These are phyloP conservation scores for Auriscalpium orientale DNA, from an alignment of 768 basidiomycete genomes.

Conservation along the genomic window DNA sequence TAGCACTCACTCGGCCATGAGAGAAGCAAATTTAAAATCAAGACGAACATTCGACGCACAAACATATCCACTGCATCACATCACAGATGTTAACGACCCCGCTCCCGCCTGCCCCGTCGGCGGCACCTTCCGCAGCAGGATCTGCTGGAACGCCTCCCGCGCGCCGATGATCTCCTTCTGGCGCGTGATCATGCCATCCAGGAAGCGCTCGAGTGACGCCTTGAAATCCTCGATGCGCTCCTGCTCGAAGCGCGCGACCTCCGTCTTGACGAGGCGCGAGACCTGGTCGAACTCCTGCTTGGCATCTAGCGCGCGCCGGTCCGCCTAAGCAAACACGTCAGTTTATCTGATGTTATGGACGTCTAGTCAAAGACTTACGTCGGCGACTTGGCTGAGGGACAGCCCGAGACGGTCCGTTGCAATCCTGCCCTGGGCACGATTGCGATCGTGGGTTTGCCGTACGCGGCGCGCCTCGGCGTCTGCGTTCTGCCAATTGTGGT, in stretches of 20 bases:
- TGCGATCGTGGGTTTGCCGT: constrained; percentile 74
- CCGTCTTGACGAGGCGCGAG: constrained; percentile 81
- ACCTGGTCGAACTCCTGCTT: constrained; percentile 87
- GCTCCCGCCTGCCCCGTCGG: not conserved
- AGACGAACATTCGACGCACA: too few relatives aligned
- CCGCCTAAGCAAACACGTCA: constrained; percentile 46
- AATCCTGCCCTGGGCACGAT: constrained; percentile 67
- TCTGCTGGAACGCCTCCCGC: constrained; percentile 13
- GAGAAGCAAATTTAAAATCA: too few relatives aligned
- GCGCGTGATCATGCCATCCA: constrained; percentile 78
- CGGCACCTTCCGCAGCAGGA: constrained; percentile 12
- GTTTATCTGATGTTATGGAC: not conserved
- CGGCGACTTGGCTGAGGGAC: constrained; percentile 73
- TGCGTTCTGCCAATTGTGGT: constrained; percentile 70
- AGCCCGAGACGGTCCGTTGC: constrained; percentile 62
- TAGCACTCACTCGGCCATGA: too few relatives aligned
- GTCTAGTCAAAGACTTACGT: constrained; percentile 39
- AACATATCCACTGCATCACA: too few relatives aligned
- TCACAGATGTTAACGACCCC: not conserved
- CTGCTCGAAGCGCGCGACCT: constrained; percentile 86
- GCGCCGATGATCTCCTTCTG: constrained; percentile 61
- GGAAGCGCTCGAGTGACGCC: constrained; percentile 67
- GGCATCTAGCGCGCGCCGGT: constrained; percentile 74
- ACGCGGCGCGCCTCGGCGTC: constrained; percentile 70
- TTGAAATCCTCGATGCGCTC: constrained; percentile 95